Evolutionary conservation across 1,284 basidiomycete genomes (phyloP), one percentile per base, ranked within the genome.

Genomic region (Cutaneotrichosporon sp.): DNA sequence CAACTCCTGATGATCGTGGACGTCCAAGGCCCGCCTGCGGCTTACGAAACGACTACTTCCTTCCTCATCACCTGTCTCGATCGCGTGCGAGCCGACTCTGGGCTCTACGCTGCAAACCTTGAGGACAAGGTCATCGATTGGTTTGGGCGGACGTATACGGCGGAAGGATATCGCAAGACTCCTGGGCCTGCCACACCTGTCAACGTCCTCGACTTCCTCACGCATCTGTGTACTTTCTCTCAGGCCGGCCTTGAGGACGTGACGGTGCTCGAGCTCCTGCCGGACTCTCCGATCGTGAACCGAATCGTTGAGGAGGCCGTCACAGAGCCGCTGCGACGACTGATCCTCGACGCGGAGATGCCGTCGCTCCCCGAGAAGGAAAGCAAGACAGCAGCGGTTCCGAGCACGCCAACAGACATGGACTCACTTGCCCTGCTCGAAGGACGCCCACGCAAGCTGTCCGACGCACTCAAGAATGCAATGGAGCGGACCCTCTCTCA

Each of bases 101-200:
- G 88, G 21, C 80, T 96, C 9, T 91, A 91, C 76, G 85, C 88
- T 5, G 86, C 90, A 83, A 87, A 88, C 40, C 81, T 96, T 16
- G 90, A 92, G 73, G 90, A 92, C 71, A 91, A 91, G 73, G 87
- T 91, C 0, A 74, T 94, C 18, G 85, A 82, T 42, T 97, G 95
- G 93, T 81, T 96, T 26, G 80, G 66, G 10, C 74, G 73, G 36
- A 73, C 71, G 53, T 85, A 84, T 30, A 63, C 78, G 8, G 80
- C 87, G 7, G 82, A 83, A 4, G 81, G 81, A 2, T 73, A 78
- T 10, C 83, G 81, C 49, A 81, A 85, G 69, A 81, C 85, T 4
- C 76, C 86, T 14, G 51, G 79, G 76, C 53, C 75, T 70, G 31
- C 83, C 86, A 70, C 72, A 66, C 83, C 84, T 1, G 80, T 81